Evolutionary conservation across 73 alveolate species (phyloP).

Genomic region (Paramecium sonneborni): DNA sequence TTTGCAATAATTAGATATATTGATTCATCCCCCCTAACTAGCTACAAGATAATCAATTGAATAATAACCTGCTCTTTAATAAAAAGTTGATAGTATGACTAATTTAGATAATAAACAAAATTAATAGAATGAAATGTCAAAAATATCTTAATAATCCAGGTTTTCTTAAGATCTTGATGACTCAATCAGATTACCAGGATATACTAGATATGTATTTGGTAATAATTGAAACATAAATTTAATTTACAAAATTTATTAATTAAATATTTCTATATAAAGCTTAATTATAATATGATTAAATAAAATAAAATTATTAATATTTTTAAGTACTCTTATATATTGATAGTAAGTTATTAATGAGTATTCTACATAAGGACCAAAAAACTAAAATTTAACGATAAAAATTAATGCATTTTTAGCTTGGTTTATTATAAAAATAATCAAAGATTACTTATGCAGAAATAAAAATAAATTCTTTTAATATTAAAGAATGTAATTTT

Average conservation of each 20-base stretch:
- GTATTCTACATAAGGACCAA: not conserved
- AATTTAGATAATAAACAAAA: not conserved
- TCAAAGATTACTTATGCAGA: not conserved
- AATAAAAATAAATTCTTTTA: not conserved
- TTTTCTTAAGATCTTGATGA: slow-evolving; percentile 13
- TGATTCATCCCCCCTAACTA: not conserved
- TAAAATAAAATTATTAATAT: not conserved
- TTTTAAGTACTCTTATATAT: not conserved
- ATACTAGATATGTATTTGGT: slow-evolving; percentile 16
- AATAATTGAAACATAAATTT: not conserved
- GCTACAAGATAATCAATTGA: slow-evolving; percentile 10
- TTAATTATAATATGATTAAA: not conserved
- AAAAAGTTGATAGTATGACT: not conserved
- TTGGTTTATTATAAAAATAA: not conserved
- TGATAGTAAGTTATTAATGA: not conserved
- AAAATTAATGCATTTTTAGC: not conserved
- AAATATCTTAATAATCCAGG: not conserved
- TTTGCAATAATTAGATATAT: slow-evolving; percentile 3
- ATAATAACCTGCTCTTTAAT: not conserved
- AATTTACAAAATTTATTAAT: not conserved
- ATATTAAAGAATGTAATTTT: too few species aligned
- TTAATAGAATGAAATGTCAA: not conserved
- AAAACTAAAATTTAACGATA: not conserved
- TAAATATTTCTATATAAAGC: not conserved
- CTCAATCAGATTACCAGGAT: slow-evolving; percentile 23